Base-by-base conservation (phyloP, 2,329 filamentous ascomycete species). In the Bipolaris victoriae region DNA sequence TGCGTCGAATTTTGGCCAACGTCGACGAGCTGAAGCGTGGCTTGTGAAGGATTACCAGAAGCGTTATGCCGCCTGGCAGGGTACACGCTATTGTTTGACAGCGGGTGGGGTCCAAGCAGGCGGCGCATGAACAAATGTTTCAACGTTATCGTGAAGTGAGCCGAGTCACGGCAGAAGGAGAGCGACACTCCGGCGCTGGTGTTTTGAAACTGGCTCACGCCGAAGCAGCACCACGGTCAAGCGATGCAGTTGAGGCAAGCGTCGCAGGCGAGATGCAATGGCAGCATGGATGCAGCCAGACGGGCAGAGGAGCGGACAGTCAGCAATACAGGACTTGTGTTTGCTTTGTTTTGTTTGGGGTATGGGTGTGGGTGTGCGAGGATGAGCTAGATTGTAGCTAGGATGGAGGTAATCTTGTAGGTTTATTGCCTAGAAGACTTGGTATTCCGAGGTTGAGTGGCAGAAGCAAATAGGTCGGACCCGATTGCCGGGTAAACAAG, bases 11-110 rank as follows among this genome's bases (percentile, higher is more conserved):
- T 16, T 48, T 29, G 15, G 10, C 15, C 13, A 26, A 37, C 26
- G 33, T 49, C 15, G 13, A 39, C 15, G 26, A 7, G 52, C 51
- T 55, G 24, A 45, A 40, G 52, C 47, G 46, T n/a, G 24, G 22
- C 39, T 16, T 2, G 29, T 18, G 47, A 55, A 51, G 52, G 52
- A 55, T 55, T 37, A 39, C 18, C 31, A 26, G 33, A 40, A 40
- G 29, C 20, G 40, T 26, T 13, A 5, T 43, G 40, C 49, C 43
- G 45, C 52, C 47, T 47, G 36, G 11, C 15, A 37, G 35, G 47
- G 15, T 9, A 37, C 33, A 40, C 52, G 47, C 52, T 55, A 55
- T 55, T 51, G 52, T 55, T 55, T 55, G 47, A 55, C 52, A 55
- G 47, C 47, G 20, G 40, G 47, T 49, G 47, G 52, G 52, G 52